These are phyloP conservation scores for Pholiota microspora DNA, from an alignment of 768 basidiomycete species.

Conservation along the genomic window DNA sequence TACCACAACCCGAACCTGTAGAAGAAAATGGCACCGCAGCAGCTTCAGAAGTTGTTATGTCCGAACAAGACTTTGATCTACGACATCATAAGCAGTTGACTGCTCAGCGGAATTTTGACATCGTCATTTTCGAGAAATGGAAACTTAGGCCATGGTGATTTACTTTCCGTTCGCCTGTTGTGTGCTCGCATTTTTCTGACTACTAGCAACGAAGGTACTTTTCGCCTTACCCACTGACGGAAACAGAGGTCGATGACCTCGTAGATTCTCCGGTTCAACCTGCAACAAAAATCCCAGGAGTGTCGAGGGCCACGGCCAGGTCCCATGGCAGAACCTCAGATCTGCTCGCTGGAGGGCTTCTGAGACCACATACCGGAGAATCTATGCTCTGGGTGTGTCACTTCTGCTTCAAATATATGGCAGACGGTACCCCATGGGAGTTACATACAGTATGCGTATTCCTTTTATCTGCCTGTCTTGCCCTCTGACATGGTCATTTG, in stretches of 20 bases:
- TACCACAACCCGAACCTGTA: conserved; percentile 6
- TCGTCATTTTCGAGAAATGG: conserved; percentile 82
- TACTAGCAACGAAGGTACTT: conserved; percentile 65
- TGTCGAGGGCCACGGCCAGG: conserved; percentile 48
- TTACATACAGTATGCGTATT: conserved; percentile 54
- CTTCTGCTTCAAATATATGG: conserved; percentile 96
- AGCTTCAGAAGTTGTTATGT: conserved; percentile 38
- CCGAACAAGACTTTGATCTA: conserved; percentile 70
- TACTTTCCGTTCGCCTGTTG: neutral
- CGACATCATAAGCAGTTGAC: conserved; percentile 66
- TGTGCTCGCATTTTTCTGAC: neutral
- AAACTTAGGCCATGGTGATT: conserved; percentile 86
- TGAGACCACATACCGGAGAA: conserved; percentile 46
- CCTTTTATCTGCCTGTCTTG: neutral
- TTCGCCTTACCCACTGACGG: conserved; percentile 84
- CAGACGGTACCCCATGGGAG: conserved; percentile 67
- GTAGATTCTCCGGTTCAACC: conserved; percentile 21
- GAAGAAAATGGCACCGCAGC: conserved; percentile 15
- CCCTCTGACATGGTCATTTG: neutral
- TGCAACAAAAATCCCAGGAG: conserved; percentile 43
- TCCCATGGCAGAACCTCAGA: conserved; percentile 77
- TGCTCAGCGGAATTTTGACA: conserved; percentile 80
- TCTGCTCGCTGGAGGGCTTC: conserved; percentile 61
- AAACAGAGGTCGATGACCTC: conserved; percentile 60
- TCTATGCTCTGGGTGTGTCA: conserved; percentile 81